These are phyloP conservation scores for Aspergillus steynii DNA, from an alignment of 495 filamentous ascomycete genomes.

Conservation along the genomic window DNA sequence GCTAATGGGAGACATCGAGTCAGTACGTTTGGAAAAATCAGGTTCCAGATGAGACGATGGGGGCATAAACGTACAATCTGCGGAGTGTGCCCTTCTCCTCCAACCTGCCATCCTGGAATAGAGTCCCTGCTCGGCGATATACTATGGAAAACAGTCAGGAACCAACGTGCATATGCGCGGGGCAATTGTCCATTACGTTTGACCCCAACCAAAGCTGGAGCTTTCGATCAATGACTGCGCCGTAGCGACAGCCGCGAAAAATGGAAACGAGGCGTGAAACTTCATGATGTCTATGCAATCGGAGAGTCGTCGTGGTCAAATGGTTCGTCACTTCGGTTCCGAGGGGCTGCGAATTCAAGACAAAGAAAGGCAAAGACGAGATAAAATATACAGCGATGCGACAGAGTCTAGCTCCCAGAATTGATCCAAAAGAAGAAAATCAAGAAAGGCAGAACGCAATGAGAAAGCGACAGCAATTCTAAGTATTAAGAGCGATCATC, in stretches of 20 bases:
- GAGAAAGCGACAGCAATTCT: not conserved
- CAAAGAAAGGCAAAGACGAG: not conserved
- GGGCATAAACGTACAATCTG: conserved; percentile 49
- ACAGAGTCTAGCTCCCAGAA: not conserved
- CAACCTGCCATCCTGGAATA: conserved; percentile 66
- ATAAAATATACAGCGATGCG: not conserved
- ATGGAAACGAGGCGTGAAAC: conserved; percentile 35
- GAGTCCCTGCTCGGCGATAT: conserved; percentile 56
- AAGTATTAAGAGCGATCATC: conserved; percentile 29
- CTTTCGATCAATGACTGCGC: conserved; percentile 64
- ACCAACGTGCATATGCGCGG: conserved; percentile 2
- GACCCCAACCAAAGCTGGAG: conserved; percentile 75
- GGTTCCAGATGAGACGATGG: too few relatives aligned
- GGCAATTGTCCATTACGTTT: conserved; percentile 45
- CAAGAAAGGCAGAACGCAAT: conserved; percentile 1
- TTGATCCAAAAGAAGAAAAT: conserved; percentile 1
- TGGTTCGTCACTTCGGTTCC: conserved; percentile 4
- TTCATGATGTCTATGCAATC: conserved; percentile 38
- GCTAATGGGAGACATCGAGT: conserved; percentile 28
- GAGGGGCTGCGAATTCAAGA: not conserved
- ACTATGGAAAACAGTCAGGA: conserved; percentile 37
- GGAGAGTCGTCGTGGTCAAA: conserved; percentile 6
- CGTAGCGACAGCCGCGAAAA: conserved; percentile 55
- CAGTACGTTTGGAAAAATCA: conserved; percentile 8
- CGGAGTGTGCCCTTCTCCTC: conserved; percentile 69